Evolutionary conservation across 2,329 filamentous ascomycete genomes (phyloP), one percentile per base, ranked within the genome.

Genomic region (Clonostachys solani): DNA sequence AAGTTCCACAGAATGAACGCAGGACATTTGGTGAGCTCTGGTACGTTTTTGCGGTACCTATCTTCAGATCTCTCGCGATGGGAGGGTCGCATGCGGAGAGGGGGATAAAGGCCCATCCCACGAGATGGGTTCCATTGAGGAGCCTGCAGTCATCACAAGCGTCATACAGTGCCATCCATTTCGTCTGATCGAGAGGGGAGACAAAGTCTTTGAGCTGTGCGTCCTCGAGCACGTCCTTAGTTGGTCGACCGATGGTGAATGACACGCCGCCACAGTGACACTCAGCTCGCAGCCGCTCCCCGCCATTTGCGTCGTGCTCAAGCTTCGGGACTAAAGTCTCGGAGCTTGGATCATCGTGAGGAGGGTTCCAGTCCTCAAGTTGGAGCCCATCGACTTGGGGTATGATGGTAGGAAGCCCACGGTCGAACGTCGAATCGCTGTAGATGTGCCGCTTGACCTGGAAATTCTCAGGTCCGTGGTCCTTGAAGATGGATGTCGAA

Each of bases 251-350:
- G 33, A 77, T 60, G 6, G 67, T 69, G 54, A 77, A 75, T 5
- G 67, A 70, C 0, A 77, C 68, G 10, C 74, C 73, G 38, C 67
- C 70, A 48, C 74, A 78, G 47, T 68, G 61, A 51, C 74, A 77
- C 50, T 73, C 50, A 0, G 63, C 73, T 0, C 66, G 64, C 12
- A 78, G 62, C 16, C 65, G 55, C 40, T 63, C 54, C 10, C 69
- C 69, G 9, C 66, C 55, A 1, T 47, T 44, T 6, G 65, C 67
- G 13, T 16, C 13, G 8, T 62, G 46, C 49, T 71, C 67, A 0
- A 55, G 49, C 42, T 58, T 17, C 6, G 59, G 51, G 40, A 60
- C 55, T 33, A 61, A 50, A 6, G 60, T 38, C 40, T 57, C 58
- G 33, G 56, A 59, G 17, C 53, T 48, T 12, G 60, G 53, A 33